Base-by-base conservation (phyloP, 371 early-diverging fungal genomes). In the Cladochytrium tenue region DNA sequence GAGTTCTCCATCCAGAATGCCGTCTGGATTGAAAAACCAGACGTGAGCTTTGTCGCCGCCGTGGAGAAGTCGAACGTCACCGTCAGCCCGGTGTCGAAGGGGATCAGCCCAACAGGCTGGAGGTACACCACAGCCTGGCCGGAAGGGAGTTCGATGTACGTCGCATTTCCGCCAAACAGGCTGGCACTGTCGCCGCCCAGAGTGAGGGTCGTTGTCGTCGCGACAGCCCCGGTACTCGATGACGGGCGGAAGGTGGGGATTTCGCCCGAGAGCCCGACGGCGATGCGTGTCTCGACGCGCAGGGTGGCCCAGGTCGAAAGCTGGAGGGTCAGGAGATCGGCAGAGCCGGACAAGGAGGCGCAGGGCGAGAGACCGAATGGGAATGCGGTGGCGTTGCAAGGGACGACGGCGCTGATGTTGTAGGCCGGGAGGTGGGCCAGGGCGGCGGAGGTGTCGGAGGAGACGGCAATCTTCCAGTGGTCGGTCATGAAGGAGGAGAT, bases 341-440 rank as follows among this genome's bases (percentile, higher is more conserved):
- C 20, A 7, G 58, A 30, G 13, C 43, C 43, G 30, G 32, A 28
- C n/a, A 25, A 13, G 20, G 31, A 17, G 10, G 58, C 58, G 31
- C 58, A 58, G 0, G 58, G 58, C 26, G 58, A 58, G 20, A 58
- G 58, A 7, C 58, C 58, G 32, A 58, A 58, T 20, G 58, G 31
- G 32, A 58, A 58, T 25, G 34, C 17, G 31, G 32, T 32, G 17
- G 56, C 0, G 56, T 15, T 28, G 34, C 58, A 58, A 7, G 27
- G 20, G 31, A 32, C 17, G 33, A 58, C 31, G 32, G 27, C 33
- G 10, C 17, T 31, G 2, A 32, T 13, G 58, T 25, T 20, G 20
- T 10, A 58, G 1, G 58, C 34, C 43, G 20, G 13, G 20, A 32
- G 17, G 32, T 1, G 20, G n/a, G 23, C 20, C 20, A 31, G 27